Evolutionary conservation across 2,329 filamentous ascomycete species (phyloP), one percentile per base, ranked within the genome.

Genomic region (Verticillium nonalfalfae): DNA sequence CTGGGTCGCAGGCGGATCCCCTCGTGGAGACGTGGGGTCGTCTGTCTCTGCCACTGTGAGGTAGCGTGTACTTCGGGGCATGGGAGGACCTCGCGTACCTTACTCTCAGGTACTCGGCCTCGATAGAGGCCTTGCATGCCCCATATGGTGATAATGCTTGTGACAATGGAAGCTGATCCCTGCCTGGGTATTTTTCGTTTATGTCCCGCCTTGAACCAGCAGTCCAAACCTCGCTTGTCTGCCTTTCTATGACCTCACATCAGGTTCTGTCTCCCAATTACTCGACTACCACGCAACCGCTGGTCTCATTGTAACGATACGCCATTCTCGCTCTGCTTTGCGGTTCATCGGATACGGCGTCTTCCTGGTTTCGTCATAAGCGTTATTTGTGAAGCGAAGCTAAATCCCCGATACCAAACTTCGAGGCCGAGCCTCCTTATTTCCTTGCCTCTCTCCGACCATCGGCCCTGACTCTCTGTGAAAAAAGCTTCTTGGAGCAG

Each of bases 81-180:
- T 52, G n/a, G 45, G 21, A 31, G 26, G 4, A 18, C 11, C 45
- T 36, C 1, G 35, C 9, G 35, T 36, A 36, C 45, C 45, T 21
- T 52, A 52, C n/a, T 18, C 21, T 52, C 26, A 31, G 13, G 9
- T 36, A 31, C 7, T 52, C 45, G 45, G 21, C 45, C 39, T 26
- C 18, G 45, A 52, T 26, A 18, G 18, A 52, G 45, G 26, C 45
- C 45, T 52, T 13, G 45, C 45, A n/a, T 21, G 45, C 45, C 45
- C 45, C 45, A 52, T 36, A 36, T 26, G 54, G 39, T 34, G 60
- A 55, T 60, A 60, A 64, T 64, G 63, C 62, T 63, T 61, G 61
- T 60, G 63, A 61, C 61, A 59, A 60, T 40, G 63, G 57, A 61
- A 63, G 59, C 62, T 63, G 59, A 59, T 58, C 57, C 59, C 56